Base-by-base conservation (phyloP, 352 stramenopile genomes). In the Globisporangium mamillatum region DNA sequence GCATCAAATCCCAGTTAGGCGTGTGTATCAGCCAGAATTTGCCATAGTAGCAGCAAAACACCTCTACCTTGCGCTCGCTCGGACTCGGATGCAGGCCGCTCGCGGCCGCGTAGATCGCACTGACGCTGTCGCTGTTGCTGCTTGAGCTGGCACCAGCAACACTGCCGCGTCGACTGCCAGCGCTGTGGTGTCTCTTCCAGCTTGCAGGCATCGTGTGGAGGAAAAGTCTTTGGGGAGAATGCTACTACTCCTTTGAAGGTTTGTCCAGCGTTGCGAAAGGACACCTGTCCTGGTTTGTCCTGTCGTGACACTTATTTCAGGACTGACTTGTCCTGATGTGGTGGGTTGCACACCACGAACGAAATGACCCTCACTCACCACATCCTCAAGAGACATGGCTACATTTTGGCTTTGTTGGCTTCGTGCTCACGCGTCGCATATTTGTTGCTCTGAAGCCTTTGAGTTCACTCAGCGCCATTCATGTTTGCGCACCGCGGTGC, bases 81-180 rank as follows among this genome's bases (percentile, higher is more conserved):
- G 71, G 56, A 1, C 27, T 24, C 20, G 74, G 56, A 8, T 67
- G 22, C 16, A 75, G n/a, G 2, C 74, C 74, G 44, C 74, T 78
- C 24, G 68, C 74, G 3, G 52, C 54, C 7, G 68, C 74, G 65
- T 76, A 80, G 8, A 80, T 60, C 2, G 71, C 66, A n/a, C 74
- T 80, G 38, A 76, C 73, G 22, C 34, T 34, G 16, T 70, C 27
- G 16, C 18, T 52, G 46, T 25, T 72, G 25, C 58, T 72, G 25
- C 58, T 62, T 38, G 29, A 50, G 8, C 27, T 29, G 22, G 14
- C 22, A 16, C 7, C 10, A 14, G 20, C 27, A 29, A 52, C 41
- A n/a, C 36, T 24, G 20, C 34, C 29, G 36, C 56, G 56, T 9
- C 29, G 29, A 14, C 55, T 27, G 55, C 55, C 18, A 27, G 48